Evolutionary conservation across 768 basidiomycete genomes (phyloP), one percentile per base, ranked within the genome.

Genomic region (Russula brevipes): DNA sequence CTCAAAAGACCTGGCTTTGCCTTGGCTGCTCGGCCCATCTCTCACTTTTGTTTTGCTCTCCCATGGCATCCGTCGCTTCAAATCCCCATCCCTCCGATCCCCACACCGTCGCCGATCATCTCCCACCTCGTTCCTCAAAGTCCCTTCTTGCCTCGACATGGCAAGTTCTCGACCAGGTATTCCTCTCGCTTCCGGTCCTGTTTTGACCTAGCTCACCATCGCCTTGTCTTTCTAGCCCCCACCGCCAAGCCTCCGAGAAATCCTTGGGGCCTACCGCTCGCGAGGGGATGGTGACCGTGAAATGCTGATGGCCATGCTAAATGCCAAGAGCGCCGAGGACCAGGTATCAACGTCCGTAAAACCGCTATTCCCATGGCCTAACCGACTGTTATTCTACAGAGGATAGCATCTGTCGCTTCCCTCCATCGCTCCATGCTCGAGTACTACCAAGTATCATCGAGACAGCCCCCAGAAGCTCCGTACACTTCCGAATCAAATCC

Each of bases 241-340:
- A 33, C 90, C 94, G 1, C 92, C 94, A 0, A 85, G 78, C 64
- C 79, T 97, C 49, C 83, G 89, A 53, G 92, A 94, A 69, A 94
- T 97, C 47, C 84, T 97, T 31, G 81, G 82, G 44, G 93, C 94
- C 8, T 97, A 95, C 78, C 81, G 83, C 60, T 76, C 85, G 44
- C 90, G 87, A 70, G 94, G 94, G 64, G 91, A 94, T 64, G 94
- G 92, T 47, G 94, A 97, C 79, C 82, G 94, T 30, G 92, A 95
- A 57, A 88, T 95, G 85, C 80, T 97, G 24, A 80, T 96, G 41
- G 84, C 91, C 68, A 89, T 97, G 82, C 79, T 97, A 54, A 92
- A 89, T 64, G 93, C 94, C 71, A 97, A 97, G 78, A 83, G 86
- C 51, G 88, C 94, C 12, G 94, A 97, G 73, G 94, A 97, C 72